A percentile compares a stretch with the other conserved stretches of the same genome.
Conservation (phyloP, 441 rosid species). For the Rhodomyrtus psidioides region DNA sequence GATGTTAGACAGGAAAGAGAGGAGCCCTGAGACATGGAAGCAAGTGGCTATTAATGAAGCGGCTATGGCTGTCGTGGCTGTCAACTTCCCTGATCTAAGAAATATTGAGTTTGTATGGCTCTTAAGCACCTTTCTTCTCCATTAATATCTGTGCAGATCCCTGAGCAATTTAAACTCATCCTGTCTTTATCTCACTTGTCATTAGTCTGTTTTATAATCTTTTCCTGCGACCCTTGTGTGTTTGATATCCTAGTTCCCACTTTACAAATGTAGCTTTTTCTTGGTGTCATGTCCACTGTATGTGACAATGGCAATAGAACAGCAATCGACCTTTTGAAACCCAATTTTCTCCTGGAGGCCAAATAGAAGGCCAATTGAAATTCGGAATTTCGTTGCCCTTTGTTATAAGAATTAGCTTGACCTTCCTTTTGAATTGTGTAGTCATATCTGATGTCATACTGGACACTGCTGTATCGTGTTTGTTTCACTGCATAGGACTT, state of each 20-base stretch:
- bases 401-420: background rate
- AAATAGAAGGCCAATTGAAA: background rate
- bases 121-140: conserved; percentile 1
- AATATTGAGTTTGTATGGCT: conserved; percentile 76
- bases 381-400: background rate
- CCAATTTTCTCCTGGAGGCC: background rate
- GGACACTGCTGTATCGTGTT: background rate
- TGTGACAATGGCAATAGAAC: background rate
- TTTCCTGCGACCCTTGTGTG: background rate
- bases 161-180: background rate
- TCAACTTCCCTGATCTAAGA: conserved; percentile 86
- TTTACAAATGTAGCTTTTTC: background rate
- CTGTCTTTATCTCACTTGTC: background rate
- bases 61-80: conserved; percentile 89
- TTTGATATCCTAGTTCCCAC: background rate
- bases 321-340: background rate
- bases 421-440: background rate
- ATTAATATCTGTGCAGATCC: background rate
- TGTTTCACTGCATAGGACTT: background rate
- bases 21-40: conserved; percentile 75
- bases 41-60: conserved; percentile 93
- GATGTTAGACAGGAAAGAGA: conserved; percentile 77
- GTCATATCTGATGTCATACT: background rate
- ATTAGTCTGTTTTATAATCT: background rate
- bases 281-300: background rate